These are phyloP conservation scores for Triticum turgidum DNA, from an alignment of 176 grass and related monocot species.

Conservation along the genomic window DNA sequence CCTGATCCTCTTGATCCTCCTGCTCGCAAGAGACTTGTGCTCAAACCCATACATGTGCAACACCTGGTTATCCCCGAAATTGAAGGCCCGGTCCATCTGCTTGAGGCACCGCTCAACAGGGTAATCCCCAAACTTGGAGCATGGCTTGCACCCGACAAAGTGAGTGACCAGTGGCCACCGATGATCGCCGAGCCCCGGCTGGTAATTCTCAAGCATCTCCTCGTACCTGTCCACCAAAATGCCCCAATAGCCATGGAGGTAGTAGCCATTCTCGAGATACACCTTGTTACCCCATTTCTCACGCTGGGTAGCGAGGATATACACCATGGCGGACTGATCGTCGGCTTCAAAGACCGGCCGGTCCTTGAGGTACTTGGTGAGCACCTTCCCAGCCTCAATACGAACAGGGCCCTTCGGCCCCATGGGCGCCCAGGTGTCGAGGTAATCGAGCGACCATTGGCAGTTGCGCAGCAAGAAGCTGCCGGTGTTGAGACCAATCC, in stretches of 20 bases:
- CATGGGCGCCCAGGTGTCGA: constrained; percentile 95
- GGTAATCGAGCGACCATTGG: constrained; percentile 96
- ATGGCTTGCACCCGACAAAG: constrained; percentile 98
- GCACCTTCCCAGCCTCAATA: constrained; percentile 74
- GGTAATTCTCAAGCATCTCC: constrained; percentile 97
- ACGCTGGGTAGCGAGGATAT: constrained; percentile 83
- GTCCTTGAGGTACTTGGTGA: constrained; percentile 84
- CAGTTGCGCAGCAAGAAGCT: constrained; percentile 96
- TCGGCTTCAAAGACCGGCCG: constrained; percentile 97
- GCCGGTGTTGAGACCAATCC: constrained; percentile 97
- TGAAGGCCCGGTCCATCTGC: constrained; percentile 97
- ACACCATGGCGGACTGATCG: constrained; percentile 99
- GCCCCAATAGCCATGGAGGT: constrained; percentile 98
- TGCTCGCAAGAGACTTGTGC: constrained; percentile 80
- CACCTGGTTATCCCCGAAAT: constrained; percentile 98
- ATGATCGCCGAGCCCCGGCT: constrained; percentile 95
- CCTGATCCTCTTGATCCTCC: constrained; percentile 86
- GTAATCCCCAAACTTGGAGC: constrained; percentile 94
- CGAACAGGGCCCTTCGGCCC: constrained; percentile 93
- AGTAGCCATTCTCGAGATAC: constrained; percentile 90
- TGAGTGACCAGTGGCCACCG: constrained; percentile 96
- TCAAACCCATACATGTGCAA: constrained; percentile 97
- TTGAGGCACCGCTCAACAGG: constrained; percentile 94
- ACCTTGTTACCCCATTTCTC: constrained; percentile 88
- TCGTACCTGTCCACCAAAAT: constrained; percentile 93